These are phyloP conservation scores for Mycena capillaripes DNA, from an alignment of 768 basidiomycete genomes.

Conservation along the genomic window DNA sequence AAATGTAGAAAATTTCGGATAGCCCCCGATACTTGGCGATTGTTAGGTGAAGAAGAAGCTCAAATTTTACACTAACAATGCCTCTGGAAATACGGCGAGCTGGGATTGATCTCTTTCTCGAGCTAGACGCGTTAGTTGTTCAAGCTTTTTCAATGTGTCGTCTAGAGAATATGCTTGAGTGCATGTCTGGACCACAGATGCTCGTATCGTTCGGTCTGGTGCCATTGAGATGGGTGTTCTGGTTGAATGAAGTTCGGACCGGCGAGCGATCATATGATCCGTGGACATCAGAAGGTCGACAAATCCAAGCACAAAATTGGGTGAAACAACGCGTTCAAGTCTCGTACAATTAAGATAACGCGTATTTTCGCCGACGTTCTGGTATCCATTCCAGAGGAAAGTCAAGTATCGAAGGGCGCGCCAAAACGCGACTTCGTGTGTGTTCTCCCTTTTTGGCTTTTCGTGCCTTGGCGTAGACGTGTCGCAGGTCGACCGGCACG, in stretches of 20 bases:
- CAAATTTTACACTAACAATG: conserved; percentile 56
- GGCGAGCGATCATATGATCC: neutral
- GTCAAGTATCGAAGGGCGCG: conserved; percentile 78
- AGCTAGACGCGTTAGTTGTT: conserved; percentile 59
- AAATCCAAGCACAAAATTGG: neutral
- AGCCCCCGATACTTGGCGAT: conserved; percentile 64
- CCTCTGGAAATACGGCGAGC: conserved; percentile 70
- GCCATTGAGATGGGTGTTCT: conserved; percentile 1
- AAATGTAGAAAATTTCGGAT: conserved; percentile 71
- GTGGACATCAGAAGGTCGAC: neutral
- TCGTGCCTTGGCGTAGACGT: conserved; percentile 77
- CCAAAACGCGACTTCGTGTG: conserved; percentile 63
- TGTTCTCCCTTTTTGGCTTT: conserved; percentile 85
- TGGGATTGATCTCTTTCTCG: conserved; percentile 62
- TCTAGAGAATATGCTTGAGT: conserved; percentile 60
- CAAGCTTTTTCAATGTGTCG: conserved; percentile 65
- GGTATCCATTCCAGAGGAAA: conserved; percentile 92
- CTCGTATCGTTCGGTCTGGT: conserved; percentile 47
- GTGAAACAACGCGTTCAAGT: neutral
- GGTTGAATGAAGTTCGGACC: conserved; percentile 2
- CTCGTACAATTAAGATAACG: conserved; percentile 8
- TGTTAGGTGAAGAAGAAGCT: neutral
- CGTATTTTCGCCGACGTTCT: conserved; percentile 35
- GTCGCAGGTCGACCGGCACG: conserved; percentile 87
- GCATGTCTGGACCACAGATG: conserved; percentile 68